These are phyloP conservation scores for Raffaelea albimanens DNA, from an alignment of 2,329 filamentous ascomycete genomes.

Conservation along the genomic window DNA sequence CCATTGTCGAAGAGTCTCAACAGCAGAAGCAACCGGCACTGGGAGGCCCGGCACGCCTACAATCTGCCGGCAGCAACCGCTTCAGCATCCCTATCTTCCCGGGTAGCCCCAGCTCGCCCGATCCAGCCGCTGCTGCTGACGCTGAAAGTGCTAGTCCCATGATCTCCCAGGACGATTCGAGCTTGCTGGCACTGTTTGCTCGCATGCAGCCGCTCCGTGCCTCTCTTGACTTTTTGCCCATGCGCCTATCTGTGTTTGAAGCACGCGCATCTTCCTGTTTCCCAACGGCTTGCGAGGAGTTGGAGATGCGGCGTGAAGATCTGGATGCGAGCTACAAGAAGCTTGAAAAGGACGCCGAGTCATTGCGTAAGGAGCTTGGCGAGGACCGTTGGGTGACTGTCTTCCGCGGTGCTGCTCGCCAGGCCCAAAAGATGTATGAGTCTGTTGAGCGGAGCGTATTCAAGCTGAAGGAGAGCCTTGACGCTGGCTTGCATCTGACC, in stretches of 20 bases:
- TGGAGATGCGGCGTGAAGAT: constrained; percentile 63
- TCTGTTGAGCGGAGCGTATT: constrained; percentile 80
- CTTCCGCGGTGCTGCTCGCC: constrained; percentile 83
- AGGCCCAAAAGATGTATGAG: constrained; percentile 94
- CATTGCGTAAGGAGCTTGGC: constrained; percentile 77
- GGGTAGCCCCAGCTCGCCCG: constrained; percentile 46
- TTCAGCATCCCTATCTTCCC: constrained; percentile 60
- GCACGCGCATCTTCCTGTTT: constrained; percentile 68
- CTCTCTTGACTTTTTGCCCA: constrained; percentile 89
- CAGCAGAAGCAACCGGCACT: constrained; percentile 17
- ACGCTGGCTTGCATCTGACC: constrained; percentile 63
- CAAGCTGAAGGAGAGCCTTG: constrained; percentile 73
- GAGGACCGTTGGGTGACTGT: constrained; percentile 96
- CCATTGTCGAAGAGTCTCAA: constrained; percentile 83
- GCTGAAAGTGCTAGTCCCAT: constrained; percentile 29
- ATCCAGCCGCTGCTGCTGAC: constrained; percentile 16
- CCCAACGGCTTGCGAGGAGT: constrained; percentile 81
- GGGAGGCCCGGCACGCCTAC: constrained; percentile 31
- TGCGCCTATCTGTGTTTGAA: constrained; percentile 84
- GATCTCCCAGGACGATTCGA: constrained; percentile 71
- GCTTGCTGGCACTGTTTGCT: constrained; percentile 80
- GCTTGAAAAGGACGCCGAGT: constrained; percentile 83
- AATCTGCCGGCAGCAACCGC: constrained; percentile 44
- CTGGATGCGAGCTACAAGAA: constrained; percentile 83
- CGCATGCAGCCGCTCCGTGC: constrained; percentile 90